Evolutionary conservation across 2,329 filamentous ascomycete species (phyloP), one percentile per base, ranked within the genome.

Genomic region (Trichoderma sp.): DNA sequence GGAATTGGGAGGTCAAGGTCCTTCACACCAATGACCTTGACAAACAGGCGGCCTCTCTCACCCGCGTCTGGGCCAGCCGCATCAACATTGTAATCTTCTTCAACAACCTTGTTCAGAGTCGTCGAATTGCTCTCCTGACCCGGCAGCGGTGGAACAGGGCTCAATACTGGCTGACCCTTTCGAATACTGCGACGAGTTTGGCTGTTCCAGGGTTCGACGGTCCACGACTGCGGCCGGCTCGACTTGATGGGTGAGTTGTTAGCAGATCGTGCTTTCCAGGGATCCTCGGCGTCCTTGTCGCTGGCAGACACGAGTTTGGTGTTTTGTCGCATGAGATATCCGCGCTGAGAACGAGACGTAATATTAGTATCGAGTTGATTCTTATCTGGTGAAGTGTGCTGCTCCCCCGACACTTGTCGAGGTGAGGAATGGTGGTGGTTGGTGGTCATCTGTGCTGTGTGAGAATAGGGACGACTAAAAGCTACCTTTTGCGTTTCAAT

Each of bases 21-120:
- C 78, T 98, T 98, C 71, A 98, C 93, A 53, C 94, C 94, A 78
- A 98, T 91, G n/a, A 99, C 95, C 83, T 99, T 99, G 72, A 99
- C 94, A 74, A 99, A 99, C 2, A 99, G 85, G 69, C 95, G 86
- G 10, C 95, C 95, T 73, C 95, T 86, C 80, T 99, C 95, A 68
- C 90, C 90, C 64, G 89, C 92, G 68, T 97, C 94, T 65, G 92
- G 90, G 10, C 87, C 86, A 5, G 83, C 80, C 50, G 82, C 77
- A 67, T 91, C 85, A 5, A 83, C 81, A 29, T 81, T 79, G 22
- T 84, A 78, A 58, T 92, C 90, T 69, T 90, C 88, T 74, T 97
- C 93, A 4, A 86, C 83, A 19, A 93, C 85, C 6, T 89, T 85
- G 63, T 87, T 87, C 4, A 93, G 79, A 17, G 86, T 82, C 7